Evolutionary conservation across 1,139 yeast species (phyloP).

Genomic region (Pichia sp.): DNA sequence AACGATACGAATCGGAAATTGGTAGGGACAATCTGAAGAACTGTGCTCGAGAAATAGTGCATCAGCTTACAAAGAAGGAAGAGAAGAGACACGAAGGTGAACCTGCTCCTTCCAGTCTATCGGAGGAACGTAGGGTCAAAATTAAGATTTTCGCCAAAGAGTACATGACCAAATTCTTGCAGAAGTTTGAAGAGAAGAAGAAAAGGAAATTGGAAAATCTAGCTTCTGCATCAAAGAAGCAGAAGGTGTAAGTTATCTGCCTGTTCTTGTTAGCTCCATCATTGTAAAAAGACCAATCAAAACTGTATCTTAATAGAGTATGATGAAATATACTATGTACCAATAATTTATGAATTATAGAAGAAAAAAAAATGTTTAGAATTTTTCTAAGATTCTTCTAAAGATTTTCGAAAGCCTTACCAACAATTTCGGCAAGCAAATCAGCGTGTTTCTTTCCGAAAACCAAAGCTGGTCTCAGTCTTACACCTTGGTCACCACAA

Average conservation of each 20-base stretch:
- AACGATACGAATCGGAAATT: slow-evolving; percentile 59
- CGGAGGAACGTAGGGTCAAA: slow-evolving; percentile 62
- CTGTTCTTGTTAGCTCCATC: not conserved
- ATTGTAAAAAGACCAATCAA: not conserved
- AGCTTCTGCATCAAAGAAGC: slow-evolving; percentile 13
- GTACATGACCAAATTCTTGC: slow-evolving; percentile 73
- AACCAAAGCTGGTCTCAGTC: slow-evolving; percentile 68
- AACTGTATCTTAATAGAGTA: not conserved
- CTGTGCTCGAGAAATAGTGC: slow-evolving; percentile 75
- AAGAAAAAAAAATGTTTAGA: not conserved
- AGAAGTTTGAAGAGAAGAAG: slow-evolving; percentile 45
- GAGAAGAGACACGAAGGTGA: slow-evolving; percentile 37
- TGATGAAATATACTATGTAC: not conserved
- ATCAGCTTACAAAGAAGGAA: slow-evolving; percentile 62
- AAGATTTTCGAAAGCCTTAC: slow-evolving; percentile 20
- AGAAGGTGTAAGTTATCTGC: slow-evolving; percentile 6
- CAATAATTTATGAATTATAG: not conserved
- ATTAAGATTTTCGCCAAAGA: slow-evolving; percentile 58
- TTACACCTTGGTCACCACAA: slow-evolving; percentile 60
- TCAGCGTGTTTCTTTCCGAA: slow-evolving; percentile 68
- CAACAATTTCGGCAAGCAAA: slow-evolving; percentile 42
- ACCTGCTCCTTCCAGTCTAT: slow-evolving; percentile 54
- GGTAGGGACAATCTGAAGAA: slow-evolving; percentile 72
- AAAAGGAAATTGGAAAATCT: slow-evolving; percentile 3
- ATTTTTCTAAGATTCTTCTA: not conserved